These are phyloP conservation scores for Lolium multiflorum DNA, from an alignment of 176 grass and related monocot species.

Conservation along the genomic window DNA sequence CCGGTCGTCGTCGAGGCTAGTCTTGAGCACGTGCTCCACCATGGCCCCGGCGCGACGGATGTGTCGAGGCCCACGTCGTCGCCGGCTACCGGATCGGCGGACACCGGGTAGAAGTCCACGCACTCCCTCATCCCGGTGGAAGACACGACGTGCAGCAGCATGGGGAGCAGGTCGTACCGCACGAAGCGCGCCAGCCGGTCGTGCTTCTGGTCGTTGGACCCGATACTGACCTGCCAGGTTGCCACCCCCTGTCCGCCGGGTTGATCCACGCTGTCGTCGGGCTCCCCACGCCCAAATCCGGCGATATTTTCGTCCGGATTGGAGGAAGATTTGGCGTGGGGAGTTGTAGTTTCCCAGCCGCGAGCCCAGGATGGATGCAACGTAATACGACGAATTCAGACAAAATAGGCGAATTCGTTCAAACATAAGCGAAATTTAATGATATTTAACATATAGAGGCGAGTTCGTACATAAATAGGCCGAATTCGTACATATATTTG, in stretches of 20 bases:
- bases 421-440: no score
- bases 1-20: constrained; percentile 78
- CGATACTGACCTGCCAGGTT: constrained; percentile 52
- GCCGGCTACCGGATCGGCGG: constrained; percentile 14
- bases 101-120: constrained; percentile 94
- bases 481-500: no score
- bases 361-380: no score
- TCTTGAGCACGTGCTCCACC: constrained; percentile 90
- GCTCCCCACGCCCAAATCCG: no score
- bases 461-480: no score
- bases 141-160: constrained; percentile 62
- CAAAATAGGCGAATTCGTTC: no score
- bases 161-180: constrained; percentile 57
- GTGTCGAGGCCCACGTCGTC: constrained; percentile 57
- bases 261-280: constrained; percentile 74
- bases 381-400: no score
- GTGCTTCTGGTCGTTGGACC: constrained; percentile 59
- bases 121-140: constrained; percentile 98
- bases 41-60: constrained; percentile 50
- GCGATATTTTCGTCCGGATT: no score
- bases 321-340: no score
- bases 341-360: no score
- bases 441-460: no score
- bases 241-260: constrained; percentile 52
- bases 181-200: constrained; percentile 64